Base-by-base conservation (phyloP, 441 rosid genomes). In the Kokia cookei region DNA sequence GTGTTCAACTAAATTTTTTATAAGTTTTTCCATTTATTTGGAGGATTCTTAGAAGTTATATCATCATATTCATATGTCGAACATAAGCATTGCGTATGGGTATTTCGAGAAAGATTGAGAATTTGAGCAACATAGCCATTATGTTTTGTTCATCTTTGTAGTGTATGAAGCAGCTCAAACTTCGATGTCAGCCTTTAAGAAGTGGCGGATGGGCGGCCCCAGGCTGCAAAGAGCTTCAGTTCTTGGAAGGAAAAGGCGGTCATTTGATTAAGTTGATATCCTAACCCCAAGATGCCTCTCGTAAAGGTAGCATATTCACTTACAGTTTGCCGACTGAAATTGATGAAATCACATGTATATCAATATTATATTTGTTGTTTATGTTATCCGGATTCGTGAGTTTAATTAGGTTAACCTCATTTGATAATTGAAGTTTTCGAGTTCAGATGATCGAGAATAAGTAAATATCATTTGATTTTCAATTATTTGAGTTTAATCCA, bases 101-200 rank as follows among this genome's bases (percentile, higher is more conserved):
- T 22, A 10, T 55, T 55, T 22, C 1, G 29, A 55, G 60, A 55
- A 22, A 55, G 29, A 9, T 54, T 17, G 24, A 7, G 60, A 55
- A 11, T 55, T 1, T 5, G 5, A 22, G 27, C 60, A 22, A 10
- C 60, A 22, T 55, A 10, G 2, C 5, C 24, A 13, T 32, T 24
- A 55, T 68, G 58, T 63, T 63, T 54, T 66, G 2, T 71, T 3
- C 61, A 26, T 77, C 11, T 74, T 68, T 68, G 65, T 59, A 91
- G 97, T 93, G 85, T 86, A 86, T 14, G 90, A 84, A 72, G 91
- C 91, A 65, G 96, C 96, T 78, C 93, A 84, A 68, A 81, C 83
- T 9, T 91, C 94, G 10, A 83, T 89, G 88, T 73, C 78, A 54
- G 86, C 87, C 42, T 88, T 89, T 65, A 93, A 80, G 84, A 88